Base-by-base conservation (phyloP, 495 filamentous ascomycete species). In the Chaetomium cochliodes region DNA sequence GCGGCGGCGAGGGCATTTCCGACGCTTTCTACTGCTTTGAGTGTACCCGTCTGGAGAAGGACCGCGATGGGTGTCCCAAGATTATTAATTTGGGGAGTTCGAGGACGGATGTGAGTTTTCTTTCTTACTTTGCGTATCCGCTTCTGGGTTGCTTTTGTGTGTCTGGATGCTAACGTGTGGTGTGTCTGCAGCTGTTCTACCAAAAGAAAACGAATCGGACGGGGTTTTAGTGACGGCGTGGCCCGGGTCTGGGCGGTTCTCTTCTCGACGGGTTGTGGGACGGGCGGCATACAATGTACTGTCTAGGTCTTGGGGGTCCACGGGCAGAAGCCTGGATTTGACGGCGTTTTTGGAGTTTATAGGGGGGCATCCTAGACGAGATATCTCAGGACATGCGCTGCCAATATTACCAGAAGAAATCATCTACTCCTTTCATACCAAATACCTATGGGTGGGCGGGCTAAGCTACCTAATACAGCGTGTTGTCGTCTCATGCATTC, bases 11-110 rank as follows among this genome's bases (percentile, higher is more conserved):
- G 81, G 94, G 94, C 18, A 99, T 99, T 76, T 93, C 90, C 44
- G 94, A 99, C 74, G 94, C 94, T n/a, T 98, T 99, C 79, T 99
- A 99, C 81, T 99, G 94, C 83, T 98, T 97, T 74, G 96, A 99
- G 75, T 99, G 94, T 76, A 99, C 94, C 56, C 88, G 94, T 16
- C 78, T 99, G 2, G 94, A 99, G 77, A 98, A 98, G 78, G 94
- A 99, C 74, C 84, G 94, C 60, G 94, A 99, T 72, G 94, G 94
- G 3, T 99, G 94, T 77, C 94, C 94, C 44, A 99, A 99, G 85
- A 99, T 99, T 79, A 97, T 99, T 71, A 99, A 99, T 74, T 72
- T 99, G 74, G 94, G 94, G 54, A 92, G 89, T 81, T 93, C 90
- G 60, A 84, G 94, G 78, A 98, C 96, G 64, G 94, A 99, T 85